Conservation (phyloP, 2,329 filamentous ascomycete genomes). For the Ophiostoma ulmi region DNA sequence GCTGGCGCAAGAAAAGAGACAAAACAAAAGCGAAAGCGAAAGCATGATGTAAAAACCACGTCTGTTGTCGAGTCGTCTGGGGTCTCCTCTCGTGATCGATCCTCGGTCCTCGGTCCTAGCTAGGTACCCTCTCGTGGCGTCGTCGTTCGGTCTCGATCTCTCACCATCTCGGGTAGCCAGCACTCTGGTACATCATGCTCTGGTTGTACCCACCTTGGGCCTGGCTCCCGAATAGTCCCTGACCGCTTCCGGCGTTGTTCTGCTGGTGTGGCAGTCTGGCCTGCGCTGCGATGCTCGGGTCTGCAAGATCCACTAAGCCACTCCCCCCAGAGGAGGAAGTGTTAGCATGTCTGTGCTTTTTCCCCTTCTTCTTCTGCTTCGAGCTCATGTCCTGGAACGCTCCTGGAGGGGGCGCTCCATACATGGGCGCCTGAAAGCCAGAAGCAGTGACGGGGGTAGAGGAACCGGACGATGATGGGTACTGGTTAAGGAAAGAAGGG, state of each 20-base stretch:
- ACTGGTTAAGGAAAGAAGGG: constrained; percentile 78
- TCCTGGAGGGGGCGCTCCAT: constrained; percentile 77
- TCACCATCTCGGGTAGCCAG: constrained; percentile 65
- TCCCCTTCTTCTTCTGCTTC: constrained; percentile 99
- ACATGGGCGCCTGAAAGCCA: constrained; percentile 86
- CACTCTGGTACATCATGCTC: constrained; percentile 70
- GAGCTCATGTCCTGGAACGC: constrained; percentile 85
- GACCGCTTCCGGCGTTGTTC: constrained; percentile 76
- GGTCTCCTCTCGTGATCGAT: constrained; percentile 19
- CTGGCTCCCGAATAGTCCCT: constrained; percentile 84
- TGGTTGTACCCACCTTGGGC: constrained; percentile 92
- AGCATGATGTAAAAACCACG: constrained; percentile 18
- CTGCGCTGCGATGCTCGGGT: constrained; percentile 94
- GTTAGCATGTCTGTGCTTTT: constrained; percentile 99
- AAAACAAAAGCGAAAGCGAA: constrained; percentile 14
- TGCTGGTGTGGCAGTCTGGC: constrained; percentile 85
- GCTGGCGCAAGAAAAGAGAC: constrained; percentile 3
- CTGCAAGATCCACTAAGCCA: constrained; percentile 99
- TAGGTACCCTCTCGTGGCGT: constrained; percentile 8
- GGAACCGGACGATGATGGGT: constrained; percentile 66
- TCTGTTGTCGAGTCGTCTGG: constrained; percentile 19
- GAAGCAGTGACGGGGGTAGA: constrained; percentile 83
- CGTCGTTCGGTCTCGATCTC: constrained; percentile 32
- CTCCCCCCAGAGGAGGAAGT: constrained; percentile 99
- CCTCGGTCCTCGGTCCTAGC: background rate